phyloP scores from a whole-genome alignment of 441 rosid species.

The Adansonia rubrostipa region DNA sequence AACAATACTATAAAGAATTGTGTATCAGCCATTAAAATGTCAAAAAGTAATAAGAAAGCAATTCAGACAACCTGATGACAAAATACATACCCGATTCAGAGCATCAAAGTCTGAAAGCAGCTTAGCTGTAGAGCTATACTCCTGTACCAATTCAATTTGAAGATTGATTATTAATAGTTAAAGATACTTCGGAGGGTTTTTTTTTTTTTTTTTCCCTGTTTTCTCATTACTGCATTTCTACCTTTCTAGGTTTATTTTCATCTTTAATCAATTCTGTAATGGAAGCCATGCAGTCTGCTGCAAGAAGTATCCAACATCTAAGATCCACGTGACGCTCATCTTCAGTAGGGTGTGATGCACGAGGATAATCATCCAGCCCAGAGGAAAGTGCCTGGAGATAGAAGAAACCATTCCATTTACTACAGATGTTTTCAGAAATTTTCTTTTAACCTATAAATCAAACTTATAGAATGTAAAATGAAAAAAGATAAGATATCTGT shows the following conservation, averaged over 20 bases:
- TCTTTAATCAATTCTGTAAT: constrained; percentile 60
- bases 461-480: constrained; percentile 9
- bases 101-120: constrained; percentile 80
- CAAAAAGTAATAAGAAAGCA: background rate
- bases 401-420: constrained; percentile 39
- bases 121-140: constrained; percentile 66
- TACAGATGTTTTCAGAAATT: background rate
- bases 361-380: constrained; percentile 98
- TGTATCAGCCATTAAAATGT: background rate
- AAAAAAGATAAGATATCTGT: background rate
- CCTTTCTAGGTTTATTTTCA: constrained; percentile 56
- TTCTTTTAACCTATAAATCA: background rate
- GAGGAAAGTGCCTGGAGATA: constrained; percentile 78
- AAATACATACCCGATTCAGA: constrained; percentile 76
- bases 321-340: constrained; percentile 98
- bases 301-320: constrained; percentile 99
- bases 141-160: constrained; percentile 55
- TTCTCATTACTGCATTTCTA: constrained; percentile 29
- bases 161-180: constrained; percentile 29
- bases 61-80: constrained; percentile 11
- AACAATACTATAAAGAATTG: constrained; percentile 4
- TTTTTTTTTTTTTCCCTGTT: background rate
- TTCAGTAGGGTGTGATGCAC: constrained; percentile 93
- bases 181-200: background rate
- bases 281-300: constrained; percentile 92